These are phyloP conservation scores for Diaporthe sp. DNA, from an alignment of 2,329 filamentous ascomycete genomes.

Conservation along the genomic window DNA sequence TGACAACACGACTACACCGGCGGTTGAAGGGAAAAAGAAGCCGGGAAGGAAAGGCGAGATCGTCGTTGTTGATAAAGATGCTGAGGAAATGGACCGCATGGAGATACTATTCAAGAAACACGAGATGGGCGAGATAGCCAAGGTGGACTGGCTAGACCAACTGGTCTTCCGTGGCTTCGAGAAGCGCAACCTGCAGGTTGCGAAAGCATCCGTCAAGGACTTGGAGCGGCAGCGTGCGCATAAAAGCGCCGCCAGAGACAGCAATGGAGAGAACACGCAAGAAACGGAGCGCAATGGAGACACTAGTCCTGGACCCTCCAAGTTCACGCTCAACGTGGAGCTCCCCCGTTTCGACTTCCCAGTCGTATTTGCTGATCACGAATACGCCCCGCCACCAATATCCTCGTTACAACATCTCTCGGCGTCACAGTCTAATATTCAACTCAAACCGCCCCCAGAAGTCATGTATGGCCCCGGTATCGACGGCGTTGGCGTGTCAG, in stretches of 20 bases:
- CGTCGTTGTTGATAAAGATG: conserved; percentile 74
- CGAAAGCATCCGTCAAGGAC: conserved; percentile 73
- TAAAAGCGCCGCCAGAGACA: conserved; percentile 49
- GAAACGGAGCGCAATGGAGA: conserved; percentile 58
- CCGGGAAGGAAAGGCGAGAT: conserved; percentile 60
- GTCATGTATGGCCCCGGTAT: conserved; percentile 94
- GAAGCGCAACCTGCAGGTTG: conserved; percentile 76
- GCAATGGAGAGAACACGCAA: conserved; percentile 53
- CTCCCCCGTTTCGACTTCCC: conserved; percentile 96
- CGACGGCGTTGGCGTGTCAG: conserved; percentile 72
- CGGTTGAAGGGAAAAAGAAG: conserved; percentile 69
- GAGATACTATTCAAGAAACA: conserved; percentile 96
- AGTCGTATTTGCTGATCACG: conserved; percentile 93
- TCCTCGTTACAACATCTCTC: conserved; percentile 78
- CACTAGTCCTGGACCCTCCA: conserved; percentile 59
- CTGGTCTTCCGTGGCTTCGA: conserved; percentile 93
- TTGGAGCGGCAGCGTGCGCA: conserved; percentile 62
- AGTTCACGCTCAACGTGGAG: conserved; percentile 90
- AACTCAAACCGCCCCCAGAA: conserved; percentile 85
- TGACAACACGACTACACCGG: conserved; percentile 83
- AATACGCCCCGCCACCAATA: conserved; percentile 88
- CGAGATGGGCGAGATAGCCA: conserved; percentile 95
- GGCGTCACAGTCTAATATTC: conserved; percentile 75
- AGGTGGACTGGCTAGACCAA: conserved; percentile 95
- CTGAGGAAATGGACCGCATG: conserved; percentile 88